phyloP scores from a whole-genome alignment of 176 grass and related monocot genomes.

The Avena insularis region DNA sequence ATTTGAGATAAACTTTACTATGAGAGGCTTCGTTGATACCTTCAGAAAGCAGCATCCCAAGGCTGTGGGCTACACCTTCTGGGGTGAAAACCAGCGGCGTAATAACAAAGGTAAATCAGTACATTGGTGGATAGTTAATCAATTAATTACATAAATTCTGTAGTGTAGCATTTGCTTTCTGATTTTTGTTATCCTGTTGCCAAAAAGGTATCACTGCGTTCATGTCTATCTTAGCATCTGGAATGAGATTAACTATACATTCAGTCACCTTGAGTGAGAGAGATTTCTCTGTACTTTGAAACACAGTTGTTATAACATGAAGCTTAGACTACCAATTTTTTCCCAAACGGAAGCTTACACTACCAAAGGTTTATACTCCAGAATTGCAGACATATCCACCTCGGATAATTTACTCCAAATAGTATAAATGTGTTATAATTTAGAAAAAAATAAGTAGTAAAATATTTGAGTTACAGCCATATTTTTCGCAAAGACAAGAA shows the following conservation, averaged over 20 bases:
- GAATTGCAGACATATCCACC: not conserved
- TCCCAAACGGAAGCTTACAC: not conserved
- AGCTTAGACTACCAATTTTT: too few species aligned
- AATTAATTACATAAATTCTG: not conserved
- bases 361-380: not conserved
- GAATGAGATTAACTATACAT: not conserved
- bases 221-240: not conserved
- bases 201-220: not conserved
- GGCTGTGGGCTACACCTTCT: slow-evolving; percentile 76
- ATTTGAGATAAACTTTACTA: slow-evolving; percentile 71
- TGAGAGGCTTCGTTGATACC: slow-evolving; percentile 76
- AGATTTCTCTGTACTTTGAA: not conserved
- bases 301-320: not conserved
- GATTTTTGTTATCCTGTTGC: not conserved
- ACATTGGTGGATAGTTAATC: not conserved
- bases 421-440: not conserved
- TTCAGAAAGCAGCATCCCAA: slow-evolving; percentile 88
- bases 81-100: slow-evolving; percentile 74
- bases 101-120: slow-evolving; percentile 47
- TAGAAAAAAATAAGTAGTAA: not conserved
- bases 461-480: not conserved
- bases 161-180: not conserved
- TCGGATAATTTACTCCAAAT: slow-evolving; percentile 5
- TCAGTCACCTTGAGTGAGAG: not conserved
- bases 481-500: not conserved